Evolutionary conservation across 2,329 filamentous ascomycete species (phyloP).

Genomic region (Neonectria coccinea): DNA sequence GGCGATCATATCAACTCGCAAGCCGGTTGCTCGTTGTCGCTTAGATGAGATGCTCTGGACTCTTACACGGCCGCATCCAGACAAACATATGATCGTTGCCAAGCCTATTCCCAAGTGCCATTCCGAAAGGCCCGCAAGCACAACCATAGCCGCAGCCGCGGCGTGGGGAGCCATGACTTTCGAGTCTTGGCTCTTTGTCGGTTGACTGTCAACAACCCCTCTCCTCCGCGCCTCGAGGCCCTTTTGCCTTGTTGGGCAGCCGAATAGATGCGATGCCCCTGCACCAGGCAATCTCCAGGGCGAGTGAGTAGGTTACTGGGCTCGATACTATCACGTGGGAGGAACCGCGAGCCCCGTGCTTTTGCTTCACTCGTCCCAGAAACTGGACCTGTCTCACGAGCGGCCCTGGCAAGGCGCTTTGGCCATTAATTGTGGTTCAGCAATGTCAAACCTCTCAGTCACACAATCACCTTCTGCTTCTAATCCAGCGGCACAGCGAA

Average conservation of each 20-base stretch:
- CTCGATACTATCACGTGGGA: constrained; percentile 1
- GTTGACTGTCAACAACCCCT: not conserved
- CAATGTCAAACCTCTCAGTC: constrained; percentile 32
- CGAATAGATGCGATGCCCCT: not conserved
- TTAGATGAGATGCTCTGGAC: not conserved
- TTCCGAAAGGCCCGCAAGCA: not conserved
- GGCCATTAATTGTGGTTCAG: constrained; percentile 34
- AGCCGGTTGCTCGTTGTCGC: not conserved
- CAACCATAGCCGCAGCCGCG: not conserved
- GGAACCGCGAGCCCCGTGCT: constrained; percentile 5
- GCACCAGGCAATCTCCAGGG: not conserved
- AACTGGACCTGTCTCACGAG: constrained; percentile 4
- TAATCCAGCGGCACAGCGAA: not conserved
- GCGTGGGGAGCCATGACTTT: not conserved
- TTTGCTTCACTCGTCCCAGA: constrained; percentile 13
- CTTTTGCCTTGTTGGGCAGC: constrained; percentile 5
- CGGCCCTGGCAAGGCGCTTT: constrained; percentile 14
- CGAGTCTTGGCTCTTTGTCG: not conserved
- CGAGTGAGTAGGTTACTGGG: not conserved
- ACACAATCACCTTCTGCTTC: not conserved
- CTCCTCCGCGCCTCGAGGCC: not conserved
- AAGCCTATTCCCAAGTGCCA: not conserved
- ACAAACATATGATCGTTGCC: constrained; percentile 1
- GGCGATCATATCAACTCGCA: not conserved
- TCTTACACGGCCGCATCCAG: not conserved